Evolutionary conservation across 1,284 basidiomycete species (phyloP), one percentile per base, ranked within the genome.

Genomic region (Moniliella sp.): DNA sequence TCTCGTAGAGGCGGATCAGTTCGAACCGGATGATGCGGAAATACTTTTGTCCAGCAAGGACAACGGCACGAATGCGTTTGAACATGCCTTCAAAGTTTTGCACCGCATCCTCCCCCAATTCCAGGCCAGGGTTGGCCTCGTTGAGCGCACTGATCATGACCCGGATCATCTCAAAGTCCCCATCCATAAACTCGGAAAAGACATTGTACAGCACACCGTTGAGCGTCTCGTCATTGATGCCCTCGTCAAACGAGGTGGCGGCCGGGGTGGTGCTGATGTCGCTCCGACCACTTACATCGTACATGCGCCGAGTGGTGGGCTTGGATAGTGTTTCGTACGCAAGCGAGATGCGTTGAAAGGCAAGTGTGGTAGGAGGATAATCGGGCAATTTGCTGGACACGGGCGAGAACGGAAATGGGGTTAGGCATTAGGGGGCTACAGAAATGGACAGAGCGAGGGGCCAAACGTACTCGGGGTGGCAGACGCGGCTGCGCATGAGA

Each of bases 401-500:
- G n/a, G n/a, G n/a, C n/a, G n/a, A n/a, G n/a, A n/a, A n/a, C n/a
- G n/a, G n/a, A n/a, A n/a, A n/a, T n/a, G n/a, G n/a, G n/a, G n/a
- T n/a, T n/a, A n/a, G n/a, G n/a, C n/a, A n/a, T n/a, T n/a, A n/a
- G n/a, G n/a, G n/a, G n/a, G n/a, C n/a, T n/a, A n/a, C n/a, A n/a
- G n/a, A n/a, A n/a, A n/a, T n/a, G n/a, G n/a, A n/a, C n/a, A n/a
- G n/a, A n/a, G n/a, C n/a, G n/a, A n/a, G n/a, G n/a, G n/a, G n/a
- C n/a, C n/a, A n/a, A n/a, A n/a, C n/a, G n/a, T n/a, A n/a, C n/a
- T 83, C 79, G 59, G 79, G 80, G 50, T 82, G 80, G 46, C 78
- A 82, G 8, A 71, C 67, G 47, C 68, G 69, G 54, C 76, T 80
- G 26, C 78, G 65, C 0, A 69, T 65, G 28, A 83, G 69, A 57